Conservation (phyloP, 805 yeast genomes). For the Wickerhamiella sergipiensis region DNA sequence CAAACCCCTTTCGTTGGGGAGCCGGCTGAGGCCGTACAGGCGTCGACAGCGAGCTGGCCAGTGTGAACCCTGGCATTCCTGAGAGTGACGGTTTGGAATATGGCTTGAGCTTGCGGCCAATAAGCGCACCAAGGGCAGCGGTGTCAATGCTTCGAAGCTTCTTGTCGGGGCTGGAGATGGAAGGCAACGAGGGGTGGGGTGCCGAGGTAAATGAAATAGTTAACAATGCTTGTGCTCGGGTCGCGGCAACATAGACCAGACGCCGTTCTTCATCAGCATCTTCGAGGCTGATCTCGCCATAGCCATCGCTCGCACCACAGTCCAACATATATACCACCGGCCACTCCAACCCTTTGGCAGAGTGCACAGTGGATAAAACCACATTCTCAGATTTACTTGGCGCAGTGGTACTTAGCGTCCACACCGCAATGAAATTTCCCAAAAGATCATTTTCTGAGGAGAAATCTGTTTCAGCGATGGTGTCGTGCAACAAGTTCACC, state of each 20-base stretch:
- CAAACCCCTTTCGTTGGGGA: neutral
- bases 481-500: neutral
- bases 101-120: neutral
- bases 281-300: constrained; percentile 3
- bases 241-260: constrained; percentile 75
- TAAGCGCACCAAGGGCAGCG: neutral
- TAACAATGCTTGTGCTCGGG: constrained; percentile 57
- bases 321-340: constrained; percentile 78
- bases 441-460: neutral
- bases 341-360: constrained; percentile 93
- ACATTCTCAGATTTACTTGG: constrained; percentile 19
- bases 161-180: neutral
- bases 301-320: constrained; percentile 5
- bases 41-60: neutral
- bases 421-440: constrained; percentile 9
- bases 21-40: neutral
- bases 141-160: neutral
- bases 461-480: neutral
- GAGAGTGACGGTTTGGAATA: neutral
- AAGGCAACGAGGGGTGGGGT: neutral
- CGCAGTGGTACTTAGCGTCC: constrained; percentile 12
- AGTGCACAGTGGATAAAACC: constrained; percentile 71
- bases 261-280: constrained; percentile 63
- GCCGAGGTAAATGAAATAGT: constrained; percentile 24
- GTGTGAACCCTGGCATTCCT: neutral